Percentiles rank a stretch among this genome's conserved stretches.
These are phyloP conservation scores for Sphaerulina populicola DNA, from an alignment of 2,329 filamentous ascomycete species.

Conservation along the genomic window DNA sequence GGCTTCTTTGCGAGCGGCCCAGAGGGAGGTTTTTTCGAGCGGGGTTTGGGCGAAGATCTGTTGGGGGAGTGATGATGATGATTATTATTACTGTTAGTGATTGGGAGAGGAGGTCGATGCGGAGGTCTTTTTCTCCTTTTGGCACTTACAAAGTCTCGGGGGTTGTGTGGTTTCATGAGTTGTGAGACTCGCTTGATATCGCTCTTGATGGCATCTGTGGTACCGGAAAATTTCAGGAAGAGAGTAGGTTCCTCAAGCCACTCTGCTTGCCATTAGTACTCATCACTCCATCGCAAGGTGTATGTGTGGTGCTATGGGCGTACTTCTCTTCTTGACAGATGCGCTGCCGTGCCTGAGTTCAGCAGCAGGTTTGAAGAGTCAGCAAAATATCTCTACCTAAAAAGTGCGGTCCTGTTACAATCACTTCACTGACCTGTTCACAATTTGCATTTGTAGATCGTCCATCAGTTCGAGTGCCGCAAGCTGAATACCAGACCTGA, in stretches of 20 bases:
- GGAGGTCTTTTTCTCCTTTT: too few relatives aligned
- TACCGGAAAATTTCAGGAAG: slow-evolving; percentile 69
- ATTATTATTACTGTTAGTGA: too few relatives aligned
- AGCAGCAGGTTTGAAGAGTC: too few relatives aligned
- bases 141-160: slow-evolving; percentile 11
- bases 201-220: slow-evolving; percentile 64
- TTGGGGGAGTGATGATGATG: too few relatives aligned
- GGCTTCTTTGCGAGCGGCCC: slow-evolving; percentile 54
- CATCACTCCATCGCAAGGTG: neutral
- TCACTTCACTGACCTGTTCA: slow-evolving; percentile 46
- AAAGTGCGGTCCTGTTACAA: too few relatives aligned
- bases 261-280: slow-evolving; percentile 22
- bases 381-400: too few relatives aligned
- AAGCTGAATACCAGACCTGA: slow-evolving; percentile 64
- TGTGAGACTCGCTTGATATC: slow-evolving; percentile 61
- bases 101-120: too few relatives aligned
- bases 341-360: slow-evolving; percentile 37
- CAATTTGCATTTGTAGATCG: slow-evolving; percentile 71
- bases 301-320: neutral
- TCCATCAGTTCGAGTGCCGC: slow-evolving; percentile 82
- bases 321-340: slow-evolving; percentile 55
- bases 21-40: slow-evolving; percentile 34
- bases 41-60: slow-evolving; percentile 18
- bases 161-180: slow-evolving; percentile 48
- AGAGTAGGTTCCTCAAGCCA: slow-evolving; percentile 72